Percentiles rank a stretch among this genome's conserved stretches.
Evolutionary conservation across 495 filamentous ascomycete species (phyloP).

Genomic region (Neurospora tetraspora): DNA sequence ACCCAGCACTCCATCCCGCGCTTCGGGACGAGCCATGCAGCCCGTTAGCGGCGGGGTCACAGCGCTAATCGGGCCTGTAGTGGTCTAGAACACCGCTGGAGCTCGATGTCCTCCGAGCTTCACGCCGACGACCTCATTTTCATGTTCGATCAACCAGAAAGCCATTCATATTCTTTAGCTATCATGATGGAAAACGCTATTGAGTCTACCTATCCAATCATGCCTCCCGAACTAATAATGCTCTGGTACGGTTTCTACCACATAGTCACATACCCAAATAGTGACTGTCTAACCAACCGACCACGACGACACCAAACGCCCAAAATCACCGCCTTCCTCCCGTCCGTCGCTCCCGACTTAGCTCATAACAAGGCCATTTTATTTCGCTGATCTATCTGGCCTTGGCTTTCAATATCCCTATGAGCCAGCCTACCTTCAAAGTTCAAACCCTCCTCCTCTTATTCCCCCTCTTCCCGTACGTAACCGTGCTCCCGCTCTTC

Average conservation of each 20-base stretch:
- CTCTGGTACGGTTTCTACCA: no score
- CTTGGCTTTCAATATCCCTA: not conserved
- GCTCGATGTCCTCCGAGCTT: not conserved
- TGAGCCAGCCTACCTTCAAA: not conserved
- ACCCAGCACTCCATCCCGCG: not conserved
- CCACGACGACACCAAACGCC: not conserved
- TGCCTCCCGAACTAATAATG: fast-evolving
- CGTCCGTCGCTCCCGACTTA: not conserved
- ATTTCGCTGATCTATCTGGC: not conserved
- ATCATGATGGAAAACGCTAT: fast-evolving
- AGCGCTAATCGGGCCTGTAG: not conserved
- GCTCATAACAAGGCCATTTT: not conserved
- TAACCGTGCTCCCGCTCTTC: not conserved
- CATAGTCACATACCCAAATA: no score
- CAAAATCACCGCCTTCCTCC: not conserved
- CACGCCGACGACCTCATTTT: not conserved
- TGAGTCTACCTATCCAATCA: not conserved
- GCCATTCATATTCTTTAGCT: not conserved
- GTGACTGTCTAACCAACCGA: not conserved
- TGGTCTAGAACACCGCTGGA: not conserved
- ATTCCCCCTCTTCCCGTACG: not conserved
- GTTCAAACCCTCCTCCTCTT: not conserved
- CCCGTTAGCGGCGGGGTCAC: not conserved
- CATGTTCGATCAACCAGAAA: not conserved
- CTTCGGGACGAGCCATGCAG: not conserved